These are phyloP conservation scores for Voacanga thouarsii DNA, from an alignment of 257 asterid genomes.

Conservation along the genomic window DNA sequence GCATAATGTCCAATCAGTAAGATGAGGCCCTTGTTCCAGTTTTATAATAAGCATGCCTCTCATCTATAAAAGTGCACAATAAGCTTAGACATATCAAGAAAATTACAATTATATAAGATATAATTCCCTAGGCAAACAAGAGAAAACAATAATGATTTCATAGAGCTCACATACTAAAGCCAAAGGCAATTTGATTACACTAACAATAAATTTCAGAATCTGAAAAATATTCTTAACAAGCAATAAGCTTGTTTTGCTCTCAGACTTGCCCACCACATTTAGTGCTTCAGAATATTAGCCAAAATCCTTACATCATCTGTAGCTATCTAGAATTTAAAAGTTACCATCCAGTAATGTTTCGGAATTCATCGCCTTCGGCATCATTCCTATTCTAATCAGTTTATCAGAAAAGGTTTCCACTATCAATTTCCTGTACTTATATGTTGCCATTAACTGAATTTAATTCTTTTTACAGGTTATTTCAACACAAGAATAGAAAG, in stretches of 20 bases:
- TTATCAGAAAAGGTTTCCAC: background rate
- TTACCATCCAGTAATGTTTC: background rate
- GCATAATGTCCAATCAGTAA: background rate
- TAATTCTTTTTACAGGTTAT: background rate
- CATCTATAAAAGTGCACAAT: background rate
- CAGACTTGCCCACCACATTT: too few relatives aligned
- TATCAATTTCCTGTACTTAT: background rate
- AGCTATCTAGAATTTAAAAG: too few relatives aligned
- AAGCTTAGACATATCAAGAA: background rate
- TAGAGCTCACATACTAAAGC: background rate
- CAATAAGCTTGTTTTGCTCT: background rate
- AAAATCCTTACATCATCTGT: too few relatives aligned
- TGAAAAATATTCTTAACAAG: background rate
- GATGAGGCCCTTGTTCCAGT: background rate
- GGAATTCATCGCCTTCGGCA: slow-evolving; percentile 11
- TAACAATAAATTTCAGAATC: background rate
- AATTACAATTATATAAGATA: background rate
- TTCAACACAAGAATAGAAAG: background rate
- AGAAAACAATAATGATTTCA: background rate
- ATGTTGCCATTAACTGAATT: too few relatives aligned
- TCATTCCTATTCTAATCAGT: too few relatives aligned
- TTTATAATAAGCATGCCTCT: background rate
- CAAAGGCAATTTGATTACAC: background rate
- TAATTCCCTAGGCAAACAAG: background rate
- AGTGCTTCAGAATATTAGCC: too few relatives aligned